These are phyloP conservation scores for Metschnikowia sp. DNA, from an alignment of 805 yeast genomes.

Conservation along the genomic window DNA sequence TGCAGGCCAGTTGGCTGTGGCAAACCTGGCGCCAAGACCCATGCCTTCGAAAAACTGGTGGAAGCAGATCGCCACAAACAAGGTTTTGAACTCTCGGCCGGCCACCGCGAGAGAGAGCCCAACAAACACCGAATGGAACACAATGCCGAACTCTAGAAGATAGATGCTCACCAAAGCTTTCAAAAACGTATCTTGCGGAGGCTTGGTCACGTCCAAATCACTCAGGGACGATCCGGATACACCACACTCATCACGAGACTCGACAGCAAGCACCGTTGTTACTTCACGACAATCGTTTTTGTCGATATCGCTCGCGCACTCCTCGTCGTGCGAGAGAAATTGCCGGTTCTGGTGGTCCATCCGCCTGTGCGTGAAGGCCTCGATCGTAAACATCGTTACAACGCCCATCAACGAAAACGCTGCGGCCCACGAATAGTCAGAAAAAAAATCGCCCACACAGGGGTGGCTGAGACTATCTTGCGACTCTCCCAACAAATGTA, in stretches of 20 bases:
- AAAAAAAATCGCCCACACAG: slow-evolving; percentile 27
- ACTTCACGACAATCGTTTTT: background rate
- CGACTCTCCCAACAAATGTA: slow-evolving; percentile 34
- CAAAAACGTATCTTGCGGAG: slow-evolving; percentile 7
- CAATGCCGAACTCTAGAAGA: slow-evolving; percentile 29
- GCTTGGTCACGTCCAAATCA: background rate
- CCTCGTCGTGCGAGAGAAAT: background rate
- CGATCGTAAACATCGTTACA: slow-evolving; percentile 29
- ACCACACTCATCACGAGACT: background rate
- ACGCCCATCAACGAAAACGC: slow-evolving; percentile 31
- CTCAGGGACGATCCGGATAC: background rate
- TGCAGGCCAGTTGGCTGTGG: slow-evolving; percentile 27
- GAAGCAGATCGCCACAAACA: slow-evolving; percentile 28
- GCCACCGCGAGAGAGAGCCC: slow-evolving; percentile 32
- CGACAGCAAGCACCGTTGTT: background rate
- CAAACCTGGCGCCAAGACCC: slow-evolving; percentile 29
- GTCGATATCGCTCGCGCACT: background rate
- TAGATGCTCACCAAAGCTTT: slow-evolving; percentile 12
- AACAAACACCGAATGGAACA: slow-evolving; percentile 31
- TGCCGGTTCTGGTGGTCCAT: slow-evolving; percentile 6
- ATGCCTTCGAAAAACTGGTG: slow-evolving; percentile 33
- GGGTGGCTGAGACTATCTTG: slow-evolving; percentile 21
- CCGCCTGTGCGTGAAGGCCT: slow-evolving; percentile 17
- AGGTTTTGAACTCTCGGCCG: slow-evolving; percentile 26
- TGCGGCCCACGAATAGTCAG: slow-evolving; percentile 31